A percentile compares a stretch with the other conserved stretches of the same genome.
Evolutionary conservation across 768 basidiomycete genomes (phyloP).

Genomic region (Melanogaster broomeanus): DNA sequence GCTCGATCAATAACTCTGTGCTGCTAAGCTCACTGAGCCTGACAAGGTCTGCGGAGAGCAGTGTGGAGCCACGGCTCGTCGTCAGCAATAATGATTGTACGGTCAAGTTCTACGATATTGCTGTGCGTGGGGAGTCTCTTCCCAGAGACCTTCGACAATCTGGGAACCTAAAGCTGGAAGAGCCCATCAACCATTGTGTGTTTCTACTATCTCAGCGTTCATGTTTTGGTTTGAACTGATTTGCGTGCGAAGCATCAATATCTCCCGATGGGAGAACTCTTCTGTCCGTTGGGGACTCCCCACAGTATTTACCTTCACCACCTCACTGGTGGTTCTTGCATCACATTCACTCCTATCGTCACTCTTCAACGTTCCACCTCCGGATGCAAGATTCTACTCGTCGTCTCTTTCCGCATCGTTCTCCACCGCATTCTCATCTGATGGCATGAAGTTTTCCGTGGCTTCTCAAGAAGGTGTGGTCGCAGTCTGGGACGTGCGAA

Average conservation of each 20-base stretch:
- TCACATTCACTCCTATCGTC: slow-evolving; percentile 65
- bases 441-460: slow-evolving; percentile 79
- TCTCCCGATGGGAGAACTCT: slow-evolving; percentile 87
- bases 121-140: slow-evolving; percentile 47
- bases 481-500: slow-evolving; percentile 82
- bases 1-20: slow-evolving; percentile 85
- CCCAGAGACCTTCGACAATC: slow-evolving; percentile 48
- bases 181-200: slow-evolving; percentile 83
- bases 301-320: slow-evolving; percentile 82
- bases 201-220: slow-evolving; percentile 11
- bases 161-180: slow-evolving; percentile 58
- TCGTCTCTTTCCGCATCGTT: slow-evolving; percentile 68
- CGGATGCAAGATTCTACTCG: slow-evolving; percentile 43
- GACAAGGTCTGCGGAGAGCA: slow-evolving; percentile 59
- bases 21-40: slow-evolving; percentile 63
- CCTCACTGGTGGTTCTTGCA: slow-evolving; percentile 61
- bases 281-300: slow-evolving; percentile 89
- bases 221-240: slow-evolving; percentile 9
- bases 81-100: slow-evolving; percentile 87
- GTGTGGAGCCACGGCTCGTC: slow-evolving; percentile 72
- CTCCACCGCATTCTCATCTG: slow-evolving; percentile 74
- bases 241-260: slow-evolving; percentile 64
- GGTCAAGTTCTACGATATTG: slow-evolving; percentile 79
- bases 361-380: slow-evolving; percentile 69
- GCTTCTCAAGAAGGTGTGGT: slow-evolving; percentile 82